Evolutionary conservation across 2,329 filamentous ascomycete genomes (phyloP), one percentile per base, ranked within the genome.

Genomic region (Neonectria ditissima): DNA sequence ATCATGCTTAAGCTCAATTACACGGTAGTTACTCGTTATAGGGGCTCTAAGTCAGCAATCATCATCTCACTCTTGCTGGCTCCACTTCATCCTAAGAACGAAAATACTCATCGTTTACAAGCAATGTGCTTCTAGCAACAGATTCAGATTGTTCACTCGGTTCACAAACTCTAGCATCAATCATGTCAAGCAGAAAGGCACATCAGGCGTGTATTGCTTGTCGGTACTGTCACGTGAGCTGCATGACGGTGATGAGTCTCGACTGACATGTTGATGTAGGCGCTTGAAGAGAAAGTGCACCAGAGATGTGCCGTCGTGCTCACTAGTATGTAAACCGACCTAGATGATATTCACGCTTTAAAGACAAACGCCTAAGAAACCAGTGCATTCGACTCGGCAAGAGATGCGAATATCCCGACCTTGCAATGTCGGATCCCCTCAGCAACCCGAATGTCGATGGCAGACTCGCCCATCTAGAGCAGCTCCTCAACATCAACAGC

Each of bases 221-320:
- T 48, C 62, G 62, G 62, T 64, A 64, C 28, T 6, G 37, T 24
- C 24, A 32, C 20, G 9, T 8, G 13, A 18, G 14, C n/a, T 10
- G 22, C 4, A 34, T 48, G 32, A 14, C 6, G 14, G 20, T 24
- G 16, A 2, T 13, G 8, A 9, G 11, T 20, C 13, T 34, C 1
- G 32, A 18, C 45, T 55, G 32, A 55, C 30, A 26, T 2, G 4
- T 44, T 16, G 4, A 14, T 28, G 18, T 26, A 70, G 68, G 9
- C 68, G 68, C 13, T 41, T 70, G 5, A 70, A 70, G 39, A 55
- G 65, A 14, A 68, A 59, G 58, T 70, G 65, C 54, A 65, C 60
- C 10, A 63, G 48, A 39, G 65, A 70, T 13, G 3, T 69, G 16
- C 68, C 68, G 5, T 55, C 61, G 4, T 70, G 67, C 18, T 68